A percentile compares a stretch with the other conserved stretches of the same genome.
Evolutionary conservation across 768 basidiomycete genomes (phyloP).

Genomic region (Boletus edulis): DNA sequence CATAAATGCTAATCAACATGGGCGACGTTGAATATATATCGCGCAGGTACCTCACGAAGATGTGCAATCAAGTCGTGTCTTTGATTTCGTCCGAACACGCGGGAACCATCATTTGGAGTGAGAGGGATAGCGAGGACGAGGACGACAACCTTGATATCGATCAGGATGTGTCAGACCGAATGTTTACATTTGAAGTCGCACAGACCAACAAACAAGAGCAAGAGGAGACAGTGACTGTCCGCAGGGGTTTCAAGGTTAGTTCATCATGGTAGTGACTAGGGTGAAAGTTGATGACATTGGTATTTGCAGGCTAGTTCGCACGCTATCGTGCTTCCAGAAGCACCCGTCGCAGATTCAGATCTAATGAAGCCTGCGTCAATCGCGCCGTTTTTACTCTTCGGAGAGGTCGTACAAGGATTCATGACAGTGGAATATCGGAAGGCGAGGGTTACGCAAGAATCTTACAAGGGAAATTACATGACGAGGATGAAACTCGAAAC

Average conservation of each 20-base stretch:
- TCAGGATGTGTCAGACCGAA: conserved; percentile 42
- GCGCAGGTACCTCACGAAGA: conserved; percentile 55
- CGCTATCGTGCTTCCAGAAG: conserved; percentile 9
- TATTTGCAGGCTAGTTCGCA: conserved; percentile 6
- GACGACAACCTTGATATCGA: conserved; percentile 18
- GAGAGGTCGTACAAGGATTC: conserved; percentile 43
- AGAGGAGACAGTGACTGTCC: conserved; percentile 44
- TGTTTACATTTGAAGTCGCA: conserved; percentile 53
- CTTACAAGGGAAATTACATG: neutral
- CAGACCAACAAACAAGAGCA: conserved; percentile 56
- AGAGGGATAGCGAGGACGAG: conserved; percentile 32
- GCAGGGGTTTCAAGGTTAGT: conserved; percentile 46
- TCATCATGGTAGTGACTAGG: neutral
- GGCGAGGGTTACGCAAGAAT: neutral
- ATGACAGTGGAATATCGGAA: conserved; percentile 31
- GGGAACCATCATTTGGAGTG: conserved; percentile 42
- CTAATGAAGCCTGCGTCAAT: conserved; percentile 4
- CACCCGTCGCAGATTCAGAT: conserved; percentile 2
- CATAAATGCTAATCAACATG: neutral
- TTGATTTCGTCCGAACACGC: conserved; percentile 50
- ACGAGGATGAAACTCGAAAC: conserved; percentile 11
- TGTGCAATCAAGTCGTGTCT: conserved; percentile 53
- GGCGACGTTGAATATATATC: neutral
- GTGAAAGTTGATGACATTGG: neutral
- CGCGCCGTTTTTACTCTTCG: conserved; percentile 33